These are phyloP conservation scores for Penicillium brasilianum DNA, from an alignment of 2,329 filamentous ascomycete genomes.

Conservation along the genomic window DNA sequence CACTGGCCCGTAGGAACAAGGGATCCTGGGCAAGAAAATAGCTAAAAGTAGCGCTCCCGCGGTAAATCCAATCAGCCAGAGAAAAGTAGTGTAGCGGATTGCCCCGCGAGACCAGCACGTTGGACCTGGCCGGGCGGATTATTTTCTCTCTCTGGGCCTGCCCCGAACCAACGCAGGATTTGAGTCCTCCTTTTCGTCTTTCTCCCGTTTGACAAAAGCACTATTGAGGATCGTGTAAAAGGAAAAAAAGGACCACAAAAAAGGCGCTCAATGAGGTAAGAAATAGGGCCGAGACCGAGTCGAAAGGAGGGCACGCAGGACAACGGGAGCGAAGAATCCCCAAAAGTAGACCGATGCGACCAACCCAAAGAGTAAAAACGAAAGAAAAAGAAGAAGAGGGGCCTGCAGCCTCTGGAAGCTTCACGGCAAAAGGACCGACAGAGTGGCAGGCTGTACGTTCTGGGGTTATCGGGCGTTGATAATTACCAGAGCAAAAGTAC, in stretches of 20 bases:
- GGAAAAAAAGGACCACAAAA: not conserved
- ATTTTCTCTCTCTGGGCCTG: not conserved
- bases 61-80: conserved; percentile 31
- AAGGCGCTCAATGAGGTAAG: not conserved
- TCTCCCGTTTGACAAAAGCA: too few species aligned
- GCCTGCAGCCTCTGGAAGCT: conserved; percentile 19
- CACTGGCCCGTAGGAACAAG: conserved; percentile 30
- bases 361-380: not conserved
- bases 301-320: not conserved
- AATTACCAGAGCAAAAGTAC: conserved; percentile 22
- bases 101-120: conserved; percentile 12
- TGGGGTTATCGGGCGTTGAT: conserved; percentile 15
- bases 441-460: conserved; percentile 21
- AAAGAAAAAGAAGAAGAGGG: conserved; percentile 7
- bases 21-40: conserved; percentile 22
- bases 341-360: conserved; percentile 1
- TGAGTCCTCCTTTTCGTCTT: not conserved
- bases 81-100: conserved; percentile 11
- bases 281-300: not conserved
- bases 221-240: not conserved
- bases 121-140: not conserved
- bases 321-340: not conserved
- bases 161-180: not conserved
- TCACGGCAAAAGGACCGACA: conserved; percentile 16
- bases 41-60: conserved; percentile 33